A percentile compares a stretch with the other conserved stretches of the same genome.
These are phyloP conservation scores for Claviceps pusilla DNA, from an alignment of 2,329 filamentous ascomycete species.

Conservation along the genomic window DNA sequence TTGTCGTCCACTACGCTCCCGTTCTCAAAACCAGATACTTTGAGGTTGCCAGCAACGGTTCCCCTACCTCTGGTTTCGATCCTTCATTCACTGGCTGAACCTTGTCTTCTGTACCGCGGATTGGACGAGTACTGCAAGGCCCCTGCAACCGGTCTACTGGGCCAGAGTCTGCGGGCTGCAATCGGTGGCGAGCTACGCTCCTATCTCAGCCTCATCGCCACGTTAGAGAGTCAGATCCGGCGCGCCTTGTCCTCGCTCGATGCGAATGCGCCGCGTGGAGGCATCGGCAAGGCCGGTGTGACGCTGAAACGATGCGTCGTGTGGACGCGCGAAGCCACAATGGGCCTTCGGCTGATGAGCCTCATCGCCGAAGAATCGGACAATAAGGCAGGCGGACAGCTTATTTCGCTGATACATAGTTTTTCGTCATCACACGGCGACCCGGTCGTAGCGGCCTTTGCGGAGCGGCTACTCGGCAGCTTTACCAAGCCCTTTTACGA, in stretches of 20 bases:
- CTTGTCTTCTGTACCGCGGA: constrained; percentile 75
- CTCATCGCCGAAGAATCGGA: constrained; percentile 85
- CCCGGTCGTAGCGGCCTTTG: constrained; percentile 84
- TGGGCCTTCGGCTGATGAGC: constrained; percentile 86
- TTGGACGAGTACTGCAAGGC: constrained; percentile 72
- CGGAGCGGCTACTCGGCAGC: constrained; percentile 70
- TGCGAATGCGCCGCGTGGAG: constrained; percentile 48
- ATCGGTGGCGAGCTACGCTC: constrained; percentile 73
- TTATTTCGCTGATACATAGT: constrained; percentile 84
- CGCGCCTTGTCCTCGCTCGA: constrained; percentile 63
- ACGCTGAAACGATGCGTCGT: constrained; percentile 91
- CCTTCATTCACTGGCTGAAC: constrained; percentile 79
- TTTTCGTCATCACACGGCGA: constrained; percentile 92
- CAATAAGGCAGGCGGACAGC: constrained; percentile 68
- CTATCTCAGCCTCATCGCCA: constrained; percentile 81
- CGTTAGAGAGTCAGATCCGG: constrained; percentile 81
- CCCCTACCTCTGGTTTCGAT: constrained; percentile 76
- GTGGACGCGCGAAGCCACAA: constrained; percentile 93
- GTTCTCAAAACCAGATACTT: constrained; percentile 52
- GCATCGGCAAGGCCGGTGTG: constrained; percentile 73
- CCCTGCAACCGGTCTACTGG: constrained; percentile 68
- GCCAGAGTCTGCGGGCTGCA: constrained; percentile 80
- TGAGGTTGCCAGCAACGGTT: constrained; percentile 65
- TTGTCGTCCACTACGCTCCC: constrained; percentile 73
- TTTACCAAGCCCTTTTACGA: constrained; percentile 93